phyloP scores from a whole-genome alignment of 2,329 filamentous ascomycete species.

The Emericellopsis cladophorae region DNA sequence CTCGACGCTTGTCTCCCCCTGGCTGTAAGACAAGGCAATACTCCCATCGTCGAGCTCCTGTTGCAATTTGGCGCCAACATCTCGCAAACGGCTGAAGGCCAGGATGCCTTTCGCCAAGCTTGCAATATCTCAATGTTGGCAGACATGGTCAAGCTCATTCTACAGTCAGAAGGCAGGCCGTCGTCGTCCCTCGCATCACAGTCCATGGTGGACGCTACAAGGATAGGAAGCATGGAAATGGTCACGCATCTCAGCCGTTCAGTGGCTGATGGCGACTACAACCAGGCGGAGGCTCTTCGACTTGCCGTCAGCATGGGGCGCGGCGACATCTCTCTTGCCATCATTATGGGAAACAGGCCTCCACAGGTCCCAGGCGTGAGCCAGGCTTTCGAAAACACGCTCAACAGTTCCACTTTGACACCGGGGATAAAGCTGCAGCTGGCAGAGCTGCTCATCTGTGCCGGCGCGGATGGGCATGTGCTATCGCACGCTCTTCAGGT shows the following conservation, averaged over 20 bases:
- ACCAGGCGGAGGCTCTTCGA: conserved; percentile 38
- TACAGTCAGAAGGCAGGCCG: conserved; percentile 36
- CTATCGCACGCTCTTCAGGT: conserved; percentile 33
- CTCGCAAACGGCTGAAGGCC: conserved; percentile 32
- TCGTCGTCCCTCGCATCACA: conserved; percentile 29
- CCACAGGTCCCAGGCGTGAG: conserved; percentile 34
- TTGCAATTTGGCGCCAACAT: conserved; percentile 37
- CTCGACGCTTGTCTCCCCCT: conserved; percentile 35
- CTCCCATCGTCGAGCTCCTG: conserved; percentile 30
- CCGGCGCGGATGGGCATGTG: conserved; percentile 39
- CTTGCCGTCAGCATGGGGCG: conserved; percentile 33
- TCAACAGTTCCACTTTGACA: conserved; percentile 29
- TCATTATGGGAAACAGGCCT: conserved; percentile 38
- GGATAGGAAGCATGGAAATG: conserved; percentile 34
- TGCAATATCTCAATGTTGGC: conserved; percentile 32
- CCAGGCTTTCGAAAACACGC: conserved; percentile 34
- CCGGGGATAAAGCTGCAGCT: conserved; percentile 37
- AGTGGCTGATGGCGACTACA: conserved; percentile 38
- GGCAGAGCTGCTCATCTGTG: conserved; percentile 43
- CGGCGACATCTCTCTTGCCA: conserved; percentile 40
- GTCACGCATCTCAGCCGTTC: conserved; percentile 38
- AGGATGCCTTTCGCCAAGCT: conserved; percentile 38
- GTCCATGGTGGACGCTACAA: conserved; percentile 36
- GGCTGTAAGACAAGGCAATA: conserved; percentile 31
- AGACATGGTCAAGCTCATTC: conserved; percentile 31